Conservation (phyloP, 2,329 filamentous ascomycete genomes). For the Hypoxylon sp. region DNA sequence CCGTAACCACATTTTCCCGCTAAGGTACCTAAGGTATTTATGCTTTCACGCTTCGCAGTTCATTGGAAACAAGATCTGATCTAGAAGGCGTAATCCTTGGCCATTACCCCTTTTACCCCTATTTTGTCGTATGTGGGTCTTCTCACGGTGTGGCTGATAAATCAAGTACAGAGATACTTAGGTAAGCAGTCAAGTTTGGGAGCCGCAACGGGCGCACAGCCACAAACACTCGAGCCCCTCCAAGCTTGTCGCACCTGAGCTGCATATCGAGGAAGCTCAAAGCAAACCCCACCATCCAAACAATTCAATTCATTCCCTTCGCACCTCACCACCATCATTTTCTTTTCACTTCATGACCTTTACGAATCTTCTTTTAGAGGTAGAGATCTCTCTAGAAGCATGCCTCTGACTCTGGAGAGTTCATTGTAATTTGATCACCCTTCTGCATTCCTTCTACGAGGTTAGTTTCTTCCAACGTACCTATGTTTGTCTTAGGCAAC, state of each 20-base stretch:
- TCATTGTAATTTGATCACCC: slow-evolving; percentile 13
- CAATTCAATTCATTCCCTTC: background rate
- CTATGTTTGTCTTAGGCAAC: slow-evolving; percentile 4
- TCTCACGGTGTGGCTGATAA: background rate
- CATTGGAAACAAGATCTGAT: background rate
- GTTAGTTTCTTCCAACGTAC: slow-evolving; percentile 10
- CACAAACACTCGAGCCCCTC: background rate
- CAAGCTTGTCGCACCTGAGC: background rate
- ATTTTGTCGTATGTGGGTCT: background rate
- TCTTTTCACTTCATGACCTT: background rate
- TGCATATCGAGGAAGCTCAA: slow-evolving; percentile 1
- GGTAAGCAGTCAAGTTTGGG: background rate
- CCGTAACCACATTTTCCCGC: too few relatives aligned
- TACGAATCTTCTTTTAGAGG: slow-evolving; percentile 4
- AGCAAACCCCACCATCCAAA: slow-evolving; percentile 1
- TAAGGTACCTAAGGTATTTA: too few relatives aligned
- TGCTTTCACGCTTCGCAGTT: too few relatives aligned
- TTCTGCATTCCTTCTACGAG: background rate
- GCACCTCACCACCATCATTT: background rate
- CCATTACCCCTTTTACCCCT: background rate
- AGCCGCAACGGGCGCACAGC: background rate
- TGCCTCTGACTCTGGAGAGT: slow-evolving; percentile 10
- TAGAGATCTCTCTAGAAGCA: slow-evolving; percentile 8
- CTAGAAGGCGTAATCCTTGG: background rate
- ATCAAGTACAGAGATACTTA: background rate